Conservation (phyloP, 345 rosid genomes). For the Erysimum cheiranthoides region DNA sequence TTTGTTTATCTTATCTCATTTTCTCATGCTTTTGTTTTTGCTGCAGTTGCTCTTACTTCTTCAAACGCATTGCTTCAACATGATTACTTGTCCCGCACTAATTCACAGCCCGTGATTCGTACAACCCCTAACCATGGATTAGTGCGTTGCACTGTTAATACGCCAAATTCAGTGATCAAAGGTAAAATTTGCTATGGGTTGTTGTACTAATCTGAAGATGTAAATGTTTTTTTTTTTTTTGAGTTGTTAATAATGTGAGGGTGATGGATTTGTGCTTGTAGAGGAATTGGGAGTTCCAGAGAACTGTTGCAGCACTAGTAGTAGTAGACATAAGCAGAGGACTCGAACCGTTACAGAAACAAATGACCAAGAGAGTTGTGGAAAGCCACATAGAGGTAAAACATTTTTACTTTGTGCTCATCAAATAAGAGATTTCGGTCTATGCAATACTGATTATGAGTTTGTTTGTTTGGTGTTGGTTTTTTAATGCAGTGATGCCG, state of each 20-base stretch:
- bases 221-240: slow-evolving; percentile 3
- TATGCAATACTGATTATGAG: background rate
- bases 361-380: slow-evolving; percentile 52
- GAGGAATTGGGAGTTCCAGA: slow-evolving; percentile 36
- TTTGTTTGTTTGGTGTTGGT: slow-evolving; percentile 33
- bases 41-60: slow-evolving; percentile 54
- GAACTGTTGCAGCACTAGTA: slow-evolving; percentile 54
- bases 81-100: slow-evolving; percentile 3
- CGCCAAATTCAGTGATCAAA: slow-evolving; percentile 43
- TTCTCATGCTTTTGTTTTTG: slow-evolving; percentile 19
- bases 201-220: background rate
- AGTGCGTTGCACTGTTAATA: background rate
- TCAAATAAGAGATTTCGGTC: background rate
- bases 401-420: background rate
- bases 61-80: slow-evolving; percentile 54
- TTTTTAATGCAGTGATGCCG: slow-evolving; percentile 60
- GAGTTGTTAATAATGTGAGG: background rate
- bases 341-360: slow-evolving; percentile 42
- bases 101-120: background rate
- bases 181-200: slow-evolving; percentile 40
- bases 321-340: slow-evolving; percentile 57
- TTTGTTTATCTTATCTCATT: slow-evolving; percentile 19
- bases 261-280: slow-evolving; percentile 4
- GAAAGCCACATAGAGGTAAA: slow-evolving; percentile 58
- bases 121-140: background rate